These are phyloP conservation scores for Penicillium canescens DNA, from an alignment of 495 filamentous ascomycete species.

Conservation along the genomic window DNA sequence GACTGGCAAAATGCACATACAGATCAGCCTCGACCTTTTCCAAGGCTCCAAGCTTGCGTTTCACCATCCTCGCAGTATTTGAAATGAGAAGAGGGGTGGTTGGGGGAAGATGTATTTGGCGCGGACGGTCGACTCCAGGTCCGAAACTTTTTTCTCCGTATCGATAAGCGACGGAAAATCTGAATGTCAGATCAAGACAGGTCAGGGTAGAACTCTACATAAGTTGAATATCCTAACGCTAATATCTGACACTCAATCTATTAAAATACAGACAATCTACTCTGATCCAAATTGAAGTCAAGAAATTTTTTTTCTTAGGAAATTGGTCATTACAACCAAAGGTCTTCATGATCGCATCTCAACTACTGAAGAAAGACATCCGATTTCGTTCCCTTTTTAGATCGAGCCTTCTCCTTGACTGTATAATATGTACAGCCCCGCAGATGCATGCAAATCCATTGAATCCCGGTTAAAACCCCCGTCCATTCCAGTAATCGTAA, in stretches of 20 bases:
- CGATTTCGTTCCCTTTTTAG: conserved; percentile 41
- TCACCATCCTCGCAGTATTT: conserved; percentile 56
- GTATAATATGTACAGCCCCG: conserved; percentile 48
- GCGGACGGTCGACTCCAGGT: conserved; percentile 6
- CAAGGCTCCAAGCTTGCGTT: conserved; percentile 84
- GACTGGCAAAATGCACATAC: conserved; percentile 38
- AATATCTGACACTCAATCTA: neutral
- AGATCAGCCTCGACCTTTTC: conserved; percentile 95
- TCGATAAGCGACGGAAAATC: conserved; percentile 43
- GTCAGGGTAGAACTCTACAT: conserved; percentile 5
- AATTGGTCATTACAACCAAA: conserved; percentile 35
- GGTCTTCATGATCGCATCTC: conserved; percentile 50
- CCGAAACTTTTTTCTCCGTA: conserved; percentile 47
- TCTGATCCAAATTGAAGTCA: conserved; percentile 11
- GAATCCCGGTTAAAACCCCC: conserved; percentile 49
- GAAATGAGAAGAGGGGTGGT: conserved; percentile 16
- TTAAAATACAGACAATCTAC: neutral
- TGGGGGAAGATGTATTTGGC: conserved; percentile 16
- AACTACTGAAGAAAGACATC: conserved; percentile 50
- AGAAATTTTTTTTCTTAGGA: conserved; percentile 36
- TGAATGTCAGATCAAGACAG: neutral
- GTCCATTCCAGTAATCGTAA: conserved; percentile 51
- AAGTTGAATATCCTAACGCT: neutral
- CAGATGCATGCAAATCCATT: conserved; percentile 50
- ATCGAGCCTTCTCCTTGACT: conserved; percentile 43